Evolutionary conservation across 2,329 filamentous ascomycete species (phyloP), one percentile per base, ranked within the genome.

Genomic region (Pyrenophora teres): DNA sequence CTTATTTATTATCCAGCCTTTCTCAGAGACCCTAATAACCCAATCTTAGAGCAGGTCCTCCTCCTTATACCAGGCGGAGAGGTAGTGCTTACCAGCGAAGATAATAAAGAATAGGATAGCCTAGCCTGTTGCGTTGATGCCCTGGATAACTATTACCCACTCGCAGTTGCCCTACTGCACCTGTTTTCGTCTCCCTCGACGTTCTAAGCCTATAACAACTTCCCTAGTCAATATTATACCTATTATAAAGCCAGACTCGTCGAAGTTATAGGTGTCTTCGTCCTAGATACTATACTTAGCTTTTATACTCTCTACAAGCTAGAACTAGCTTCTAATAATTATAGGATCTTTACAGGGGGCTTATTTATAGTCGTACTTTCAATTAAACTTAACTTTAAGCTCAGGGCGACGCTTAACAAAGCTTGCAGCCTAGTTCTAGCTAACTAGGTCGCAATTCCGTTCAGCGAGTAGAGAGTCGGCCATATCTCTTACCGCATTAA

Each of bases 381-480:
- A 41, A 53, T 46, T 57, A 43, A 59, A 54, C 25, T 57, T 52
- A 10, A 56, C 46, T 41, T 48, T 47, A 38, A 63, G 49, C 53
- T 59, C 10, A 38, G 43, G 37, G 10, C 18, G 13, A 13, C 13
- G 25, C 7, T 31, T 45, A 27, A 45, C 12, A 6, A 37, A 45
- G 10, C n/a, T 23, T 13, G 6, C 37, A 30, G 21, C 21, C 42
- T 9, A 37, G 6, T 16, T 45, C 27, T 12, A 3, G 32, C 42
- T 4, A 37, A 45, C 15, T 4, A 3, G 6, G 41, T 15, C 19
- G 15, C 15, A 10, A 15, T 45, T 4, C 4, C n/a, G n/a, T 12
- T 35, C 4, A 30, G 21, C 42, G 12, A 15, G 33, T 4, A 43
- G 35, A 21, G 31, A 36, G 35, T 43, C 23, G 15, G 41, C 31